Conservation (phyloP, 371 early-diverging fungal species). For the Dichotomocladium elegans region DNA sequence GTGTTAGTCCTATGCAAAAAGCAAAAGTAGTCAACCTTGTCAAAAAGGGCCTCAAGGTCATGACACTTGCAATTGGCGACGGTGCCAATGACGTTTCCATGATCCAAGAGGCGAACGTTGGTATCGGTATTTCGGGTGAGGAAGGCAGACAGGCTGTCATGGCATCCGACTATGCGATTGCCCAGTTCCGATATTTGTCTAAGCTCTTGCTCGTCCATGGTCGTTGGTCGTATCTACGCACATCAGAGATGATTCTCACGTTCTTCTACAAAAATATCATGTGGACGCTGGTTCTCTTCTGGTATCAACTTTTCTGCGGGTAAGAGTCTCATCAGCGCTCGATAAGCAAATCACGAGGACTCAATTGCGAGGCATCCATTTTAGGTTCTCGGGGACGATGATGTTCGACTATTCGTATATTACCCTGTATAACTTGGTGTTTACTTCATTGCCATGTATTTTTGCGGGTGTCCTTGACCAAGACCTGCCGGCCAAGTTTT, state of each 20-base stretch:
- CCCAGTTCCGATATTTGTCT: conserved; percentile 75
- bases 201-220: conserved; percentile 78
- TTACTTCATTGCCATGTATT: conserved; percentile 70
- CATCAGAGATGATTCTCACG: conserved; percentile 72
- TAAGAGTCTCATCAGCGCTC: conserved; percentile 25
- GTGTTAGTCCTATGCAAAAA: conserved; percentile 90
- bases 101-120: conserved; percentile 90
- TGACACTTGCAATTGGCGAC: conserved; percentile 87
- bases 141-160: conserved; percentile 92
- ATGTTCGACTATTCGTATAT: conserved; percentile 85
- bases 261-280: conserved; percentile 83
- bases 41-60: conserved; percentile 58
- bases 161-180: conserved; percentile 88
- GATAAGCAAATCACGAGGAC: conserved; percentile 33
- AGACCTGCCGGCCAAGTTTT: conserved; percentile 76
- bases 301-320: conserved; percentile 80
- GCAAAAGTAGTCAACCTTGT: conserved; percentile 73
- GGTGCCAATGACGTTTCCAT: conserved; percentile 94
- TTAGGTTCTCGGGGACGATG: conserved; percentile 51
- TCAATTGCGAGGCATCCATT: conserved; percentile 28
- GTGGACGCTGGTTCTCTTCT: conserved; percentile 73
- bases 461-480: conserved; percentile 86
- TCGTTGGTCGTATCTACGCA: conserved; percentile 80
- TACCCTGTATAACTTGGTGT: conserved; percentile 73
- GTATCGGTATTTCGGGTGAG: conserved; percentile 90